Evolutionary conservation across 1,139 yeast genomes (phyloP), one percentile per base, ranked within the genome.

Genomic region (Hyphopichia wangnamkhiaoensis): DNA sequence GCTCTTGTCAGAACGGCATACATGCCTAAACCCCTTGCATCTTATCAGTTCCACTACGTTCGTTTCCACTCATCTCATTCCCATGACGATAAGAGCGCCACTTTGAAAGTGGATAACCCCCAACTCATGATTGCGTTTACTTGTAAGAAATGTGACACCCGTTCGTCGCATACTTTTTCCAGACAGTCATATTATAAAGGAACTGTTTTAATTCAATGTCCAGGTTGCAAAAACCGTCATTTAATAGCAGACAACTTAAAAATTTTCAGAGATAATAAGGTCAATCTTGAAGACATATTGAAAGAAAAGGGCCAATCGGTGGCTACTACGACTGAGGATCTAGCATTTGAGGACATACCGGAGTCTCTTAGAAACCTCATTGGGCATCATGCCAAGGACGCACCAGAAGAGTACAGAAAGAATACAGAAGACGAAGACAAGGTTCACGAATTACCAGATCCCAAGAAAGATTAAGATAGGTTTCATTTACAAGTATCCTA

Each of bases 111-210:
- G 3, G 84, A 80, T 33, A 80, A 83, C 44, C 96, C 95, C 1
- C 79, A 82, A 59, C 70, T 88, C 49, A 84, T 90, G 83, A 76
- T 93, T 23, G 93, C 96, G 0, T 91, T 93, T 63, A 93, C 97
- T 0, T 93, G 98, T 63, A 93, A 90, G 59, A 80, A 81, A 50
- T 93, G 98, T 63, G 76, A 80, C 38, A 79, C 87, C 6, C 69
- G 98, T 41, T 88, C 96, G 0, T 80, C 91, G 3, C 98, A 93
- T 57, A 76, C 83, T 3, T 83, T 93, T 54, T 86, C 96, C 14
- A 91, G 90, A 50, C 98, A 93, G 60, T 91, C 97, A 0, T 93
- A 93, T 58, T 79, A 83, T 18, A 71, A 74, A 20, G 98, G 98
- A 1, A 83, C 96, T 0, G 96, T 93, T 3, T 67, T 89, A 40